Evolutionary conservation across 352 stramenopile genomes (phyloP).

Genomic region (Halophytophthora polymorphica): DNA sequence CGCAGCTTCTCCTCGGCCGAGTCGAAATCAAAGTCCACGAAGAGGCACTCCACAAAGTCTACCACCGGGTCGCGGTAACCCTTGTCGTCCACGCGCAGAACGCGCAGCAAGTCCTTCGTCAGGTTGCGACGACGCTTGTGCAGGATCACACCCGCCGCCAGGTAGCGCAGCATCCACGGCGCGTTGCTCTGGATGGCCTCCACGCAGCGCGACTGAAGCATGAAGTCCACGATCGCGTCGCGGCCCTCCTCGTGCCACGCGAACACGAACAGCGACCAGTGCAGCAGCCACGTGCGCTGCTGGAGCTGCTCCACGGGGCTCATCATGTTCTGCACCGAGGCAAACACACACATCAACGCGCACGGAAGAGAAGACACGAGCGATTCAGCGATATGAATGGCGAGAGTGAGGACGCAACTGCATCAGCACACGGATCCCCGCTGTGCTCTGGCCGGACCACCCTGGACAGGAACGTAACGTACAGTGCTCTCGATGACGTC

Average conservation of each 20-base stretch:
- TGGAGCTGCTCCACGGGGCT: constrained; percentile 92
- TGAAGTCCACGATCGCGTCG: constrained; percentile 97
- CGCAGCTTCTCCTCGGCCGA: constrained; percentile 92
- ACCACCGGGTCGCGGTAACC: constrained; percentile 80
- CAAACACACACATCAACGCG: too few species aligned
- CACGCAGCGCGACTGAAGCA: constrained; percentile 90
- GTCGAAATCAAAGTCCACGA: constrained; percentile 99
- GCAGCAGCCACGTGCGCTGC: constrained; percentile 97
- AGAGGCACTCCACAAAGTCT: constrained; percentile 97
- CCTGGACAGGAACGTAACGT: constrained; percentile 38
- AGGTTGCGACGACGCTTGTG: constrained; percentile 94
- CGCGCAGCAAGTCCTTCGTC: constrained; percentile 94
- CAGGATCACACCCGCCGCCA: constrained; percentile 96
- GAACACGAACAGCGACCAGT: constrained; percentile 98
- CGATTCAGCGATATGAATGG: neutral
- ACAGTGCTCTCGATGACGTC: constrained; percentile 92
- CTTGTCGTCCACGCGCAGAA: constrained; percentile 91
- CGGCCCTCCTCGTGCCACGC: constrained; percentile 91
- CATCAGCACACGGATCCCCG: neutral
- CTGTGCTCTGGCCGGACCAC: too few species aligned
- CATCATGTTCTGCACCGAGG: constrained; percentile 47
- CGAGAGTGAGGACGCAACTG: neutral
- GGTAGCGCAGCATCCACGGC: constrained; percentile 96
- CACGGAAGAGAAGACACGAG: constrained; percentile 8
- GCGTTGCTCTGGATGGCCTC: constrained; percentile 99